phyloP scores from a whole-genome alignment of 169 alveolate genomes.

The Blepharisma undulans region DNA sequence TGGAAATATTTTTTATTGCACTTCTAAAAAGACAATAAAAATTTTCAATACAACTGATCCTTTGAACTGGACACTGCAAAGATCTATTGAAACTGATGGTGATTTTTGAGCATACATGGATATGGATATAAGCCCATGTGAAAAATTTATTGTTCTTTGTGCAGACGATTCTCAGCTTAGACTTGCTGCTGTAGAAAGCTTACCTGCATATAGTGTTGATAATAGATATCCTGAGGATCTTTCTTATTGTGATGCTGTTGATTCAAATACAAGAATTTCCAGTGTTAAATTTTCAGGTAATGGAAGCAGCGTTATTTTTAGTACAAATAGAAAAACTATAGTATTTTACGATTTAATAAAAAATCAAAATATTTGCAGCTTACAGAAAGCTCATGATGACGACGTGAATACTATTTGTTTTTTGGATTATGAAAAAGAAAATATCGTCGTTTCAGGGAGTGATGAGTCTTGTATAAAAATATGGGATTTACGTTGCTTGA shows the following conservation, averaged over 20 bases:
- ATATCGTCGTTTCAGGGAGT: slow-evolving; percentile 64
- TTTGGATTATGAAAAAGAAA: slow-evolving; percentile 48
- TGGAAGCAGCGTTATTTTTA: slow-evolving; percentile 54
- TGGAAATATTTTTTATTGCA: slow-evolving; percentile 11
- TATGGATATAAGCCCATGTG: slow-evolving; percentile 61
- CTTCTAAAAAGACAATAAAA: neutral
- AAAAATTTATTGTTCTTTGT: slow-evolving; percentile 54
- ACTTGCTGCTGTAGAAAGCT: neutral
- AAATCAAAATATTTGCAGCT: slow-evolving; percentile 20
- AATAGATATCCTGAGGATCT: no score
- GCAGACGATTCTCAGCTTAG: neutral
- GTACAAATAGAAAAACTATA: slow-evolving; percentile 46
- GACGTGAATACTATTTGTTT: slow-evolving; percentile 69
- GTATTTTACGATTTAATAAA: slow-evolving; percentile 51
- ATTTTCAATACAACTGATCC: slow-evolving; percentile 38
- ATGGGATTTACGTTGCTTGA: slow-evolving; percentile 59
- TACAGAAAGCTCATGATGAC: slow-evolving; percentile 57
- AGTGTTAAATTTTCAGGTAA: slow-evolving; percentile 65
- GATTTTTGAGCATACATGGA: slow-evolving; percentile 63
- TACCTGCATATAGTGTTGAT: no score
- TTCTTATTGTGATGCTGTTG: neutral
- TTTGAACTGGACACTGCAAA: slow-evolving; percentile 42
- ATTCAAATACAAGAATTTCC: slow-evolving; percentile 47
- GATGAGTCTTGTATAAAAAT: slow-evolving; percentile 63
- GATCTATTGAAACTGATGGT: slow-evolving; percentile 19